Evolutionary conservation across 2,329 filamentous ascomycete species (phyloP), one percentile per base, ranked within the genome.

Genomic region (Cadophora malorum): DNA sequence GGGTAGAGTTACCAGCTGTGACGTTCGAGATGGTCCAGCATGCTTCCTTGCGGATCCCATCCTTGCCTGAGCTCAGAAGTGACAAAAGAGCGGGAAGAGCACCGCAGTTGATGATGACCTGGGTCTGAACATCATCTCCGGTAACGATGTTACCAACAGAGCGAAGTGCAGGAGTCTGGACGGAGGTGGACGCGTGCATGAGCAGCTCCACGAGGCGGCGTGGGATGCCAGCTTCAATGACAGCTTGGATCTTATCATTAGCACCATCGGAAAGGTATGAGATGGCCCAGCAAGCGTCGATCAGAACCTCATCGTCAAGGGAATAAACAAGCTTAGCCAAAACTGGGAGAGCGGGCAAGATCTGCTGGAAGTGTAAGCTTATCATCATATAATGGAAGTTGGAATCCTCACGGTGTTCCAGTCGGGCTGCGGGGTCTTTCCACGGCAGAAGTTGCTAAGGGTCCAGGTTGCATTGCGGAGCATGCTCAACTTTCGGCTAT

Each of bases 11-110:
- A 70, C 96, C 96, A 69, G 96, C 96, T 38, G 96, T 99, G 77
- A 99, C 93, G 86, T 99, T 99, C 79, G 94, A 97, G 76, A 99
- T 99, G 62, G 96, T 99, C 96, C 96, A 99, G 89, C 96, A 99
- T 33, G 96, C 96, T 82, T 99, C 96, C 86, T 99, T 99, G 74
- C 96, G 93, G 74, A 99, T 99, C 31, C 96, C 96, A 78, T 99
- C 96, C 87, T 99, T 99, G 78, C 93, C 96, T 45, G 95, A 98
- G 85, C 94, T 95, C 71, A 99, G 85, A 21, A 99, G 90, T 45
- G 94, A 96, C 63, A 98, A 84, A n/a, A 99, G 88, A 73, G 94
- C 96, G 52, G 94, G 90, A 58, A 99, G 87, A 73, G 96, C 91
- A 69, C 96, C 95, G 76, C 94, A 97, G 88, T 99, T 99, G 82